Base-by-base conservation (phyloP, 2,329 filamentous ascomycete genomes). In the Fusarium nurragi region DNA sequence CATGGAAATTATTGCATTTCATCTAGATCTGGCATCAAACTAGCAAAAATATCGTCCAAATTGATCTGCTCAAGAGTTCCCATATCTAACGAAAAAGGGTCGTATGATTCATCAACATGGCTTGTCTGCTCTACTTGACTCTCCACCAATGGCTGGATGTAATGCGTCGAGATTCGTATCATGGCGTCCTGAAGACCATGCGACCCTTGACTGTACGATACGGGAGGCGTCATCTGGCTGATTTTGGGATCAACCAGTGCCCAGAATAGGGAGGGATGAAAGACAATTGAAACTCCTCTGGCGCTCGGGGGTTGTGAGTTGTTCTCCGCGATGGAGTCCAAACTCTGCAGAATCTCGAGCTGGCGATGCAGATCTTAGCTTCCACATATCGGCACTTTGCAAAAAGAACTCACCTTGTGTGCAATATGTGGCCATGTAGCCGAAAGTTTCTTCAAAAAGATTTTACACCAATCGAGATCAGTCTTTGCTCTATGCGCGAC, bases 391-490 rank as follows among this genome's bases (percentile, higher is more conserved):
- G 5, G 4, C 11, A 14, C n/a, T 10, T 10, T 6, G 3, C 12
- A 13, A 5, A 14, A 30, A 19, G 21, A 25, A 22, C 34, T 7
- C 5, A 60, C 64, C 46, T 66, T 66, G 11, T 60, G 48, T 1
- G 38, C n/a, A 22, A 66, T 45, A 22, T 66, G 64, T 1, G 62
- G 62, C 64, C 64, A 66, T 14, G 25, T 47, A 3, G 6, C 13
- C 0, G 56, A 60, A 1, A 66, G 6, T 0, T 21, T 32, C 14
- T 45, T 21, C 1, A 63, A n/a, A 2, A 59, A 66, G 4, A 13
- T 19, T 1, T 66, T 52, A 12, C 62, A 66, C 38, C 44, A 54
- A 1, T 11, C 14, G 0, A 66, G 8, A 6, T 66, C 45, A 2
- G 34, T 22, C 3, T 28, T 56, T 0, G 57, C 57, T 7, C 43